Conservation (phyloP, 306 rosid genomes). For the Trifolium pratense region DNA sequence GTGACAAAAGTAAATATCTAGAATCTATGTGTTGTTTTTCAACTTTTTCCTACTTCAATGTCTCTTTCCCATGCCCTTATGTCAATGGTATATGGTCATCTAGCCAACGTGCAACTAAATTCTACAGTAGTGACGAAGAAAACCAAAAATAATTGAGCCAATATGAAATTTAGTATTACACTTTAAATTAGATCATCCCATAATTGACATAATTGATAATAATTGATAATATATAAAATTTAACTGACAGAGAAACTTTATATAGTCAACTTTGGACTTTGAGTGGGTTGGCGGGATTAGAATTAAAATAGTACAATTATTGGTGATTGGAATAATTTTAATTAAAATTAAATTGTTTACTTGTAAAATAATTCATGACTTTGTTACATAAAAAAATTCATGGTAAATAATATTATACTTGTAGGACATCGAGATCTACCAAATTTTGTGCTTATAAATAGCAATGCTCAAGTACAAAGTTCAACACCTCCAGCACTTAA, state of each 20-base stretch:
- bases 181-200: background rate
- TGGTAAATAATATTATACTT: background rate
- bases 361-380: background rate
- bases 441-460: conserved; percentile 21
- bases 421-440: conserved; percentile 32
- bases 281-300: background rate
- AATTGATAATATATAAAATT: background rate
- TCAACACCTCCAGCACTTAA: conserved; percentile 11
- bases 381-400: background rate
- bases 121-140: background rate
- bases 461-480: background rate
- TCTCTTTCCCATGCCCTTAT: background rate
- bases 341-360: background rate
- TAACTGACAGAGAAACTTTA: background rate
- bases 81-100: background rate
- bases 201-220: background rate
- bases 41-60: background rate
- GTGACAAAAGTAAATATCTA: too few relatives aligned
- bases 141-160: conserved; percentile 2
- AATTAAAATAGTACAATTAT: conserved; percentile 7
- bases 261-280: conserved; percentile 11
- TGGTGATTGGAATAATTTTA: background rate
- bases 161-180: background rate
- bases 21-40: background rate
- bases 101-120: background rate